Conservation (phyloP, 148 eudicot genomes). For the Gaultheria prostrata region DNA sequence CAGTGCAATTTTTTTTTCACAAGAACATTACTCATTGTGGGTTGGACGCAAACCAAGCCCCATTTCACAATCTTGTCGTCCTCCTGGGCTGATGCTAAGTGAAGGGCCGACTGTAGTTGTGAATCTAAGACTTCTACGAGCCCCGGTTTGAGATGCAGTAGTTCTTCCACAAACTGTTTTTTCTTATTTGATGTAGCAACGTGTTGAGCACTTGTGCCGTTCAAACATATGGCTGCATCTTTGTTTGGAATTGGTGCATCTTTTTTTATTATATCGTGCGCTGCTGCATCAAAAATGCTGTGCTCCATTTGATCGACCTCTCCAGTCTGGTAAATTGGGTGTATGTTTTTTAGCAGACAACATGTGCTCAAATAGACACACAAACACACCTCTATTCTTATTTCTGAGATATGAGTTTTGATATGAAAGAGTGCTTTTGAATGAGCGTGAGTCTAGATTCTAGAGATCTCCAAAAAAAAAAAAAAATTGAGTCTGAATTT, state of each 20-base stretch:
- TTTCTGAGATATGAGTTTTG: too few relatives aligned
- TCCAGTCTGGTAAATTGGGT: background rate
- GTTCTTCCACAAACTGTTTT: background rate
- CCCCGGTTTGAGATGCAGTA: background rate
- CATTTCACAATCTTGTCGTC: background rate
- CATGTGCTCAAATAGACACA: too few relatives aligned
- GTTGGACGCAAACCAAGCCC: too few relatives aligned
- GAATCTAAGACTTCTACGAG: background rate
- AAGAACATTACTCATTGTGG: too few relatives aligned
- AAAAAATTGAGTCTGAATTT: too few relatives aligned
- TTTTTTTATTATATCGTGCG: background rate
- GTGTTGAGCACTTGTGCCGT: background rate
- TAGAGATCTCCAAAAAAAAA: too few relatives aligned
- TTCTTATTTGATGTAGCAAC: background rate
- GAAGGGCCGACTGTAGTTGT: conserved; percentile 5
- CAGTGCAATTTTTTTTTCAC: too few relatives aligned
- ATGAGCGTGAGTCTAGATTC: too few relatives aligned
- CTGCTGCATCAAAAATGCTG: background rate
- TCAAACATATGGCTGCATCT: background rate
- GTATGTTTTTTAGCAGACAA: too few relatives aligned
- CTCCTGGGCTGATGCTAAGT: conserved; percentile 31
- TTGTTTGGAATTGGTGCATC: background rate
- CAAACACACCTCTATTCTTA: too few relatives aligned
- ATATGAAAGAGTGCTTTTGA: too few relatives aligned
- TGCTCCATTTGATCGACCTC: background rate